Evolutionary conservation across 768 basidiomycete species (phyloP).

Genomic region (Rubroboletus pulcherrimus): DNA sequence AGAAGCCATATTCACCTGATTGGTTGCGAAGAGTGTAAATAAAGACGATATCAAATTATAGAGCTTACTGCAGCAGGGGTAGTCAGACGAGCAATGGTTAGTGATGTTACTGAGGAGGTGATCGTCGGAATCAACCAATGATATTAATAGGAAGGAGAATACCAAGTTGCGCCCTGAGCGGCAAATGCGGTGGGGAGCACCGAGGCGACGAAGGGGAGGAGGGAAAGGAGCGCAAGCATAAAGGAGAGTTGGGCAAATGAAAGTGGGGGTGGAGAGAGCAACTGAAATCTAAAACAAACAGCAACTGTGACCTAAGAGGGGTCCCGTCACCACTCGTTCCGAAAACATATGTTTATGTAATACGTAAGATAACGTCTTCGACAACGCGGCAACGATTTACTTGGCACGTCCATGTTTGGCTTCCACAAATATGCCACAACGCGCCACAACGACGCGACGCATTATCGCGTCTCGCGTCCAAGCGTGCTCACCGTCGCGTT

Average conservation of each 20-base stretch:
- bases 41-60: background rate
- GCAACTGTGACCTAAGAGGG: background rate
- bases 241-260: conserved; percentile 18
- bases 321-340: no score
- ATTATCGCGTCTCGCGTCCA: background rate
- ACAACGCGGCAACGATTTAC: no score
- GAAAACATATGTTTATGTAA: background rate
- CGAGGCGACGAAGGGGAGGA: conserved; percentile 16
- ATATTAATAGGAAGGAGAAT: background rate
- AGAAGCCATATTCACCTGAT: conserved; percentile 52
- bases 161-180: conserved; percentile 29
- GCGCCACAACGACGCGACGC: conserved; percentile 9
- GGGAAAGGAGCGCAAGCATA: conserved; percentile 19
- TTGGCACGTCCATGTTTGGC: background rate
- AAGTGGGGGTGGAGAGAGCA: background rate
- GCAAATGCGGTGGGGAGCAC: conserved; percentile 20
- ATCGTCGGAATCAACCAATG: background rate
- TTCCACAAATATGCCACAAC: conserved; percentile 20
- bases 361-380: background rate
- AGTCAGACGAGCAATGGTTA: conserved; percentile 32
- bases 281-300: background rate
- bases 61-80: conserved; percentile 44
- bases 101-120: conserved; percentile 34
- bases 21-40: background rate
- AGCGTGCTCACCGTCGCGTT: background rate